Evolutionary conservation across 805 yeast genomes (phyloP).

Genomic region (Starmerella davenportii): DNA sequence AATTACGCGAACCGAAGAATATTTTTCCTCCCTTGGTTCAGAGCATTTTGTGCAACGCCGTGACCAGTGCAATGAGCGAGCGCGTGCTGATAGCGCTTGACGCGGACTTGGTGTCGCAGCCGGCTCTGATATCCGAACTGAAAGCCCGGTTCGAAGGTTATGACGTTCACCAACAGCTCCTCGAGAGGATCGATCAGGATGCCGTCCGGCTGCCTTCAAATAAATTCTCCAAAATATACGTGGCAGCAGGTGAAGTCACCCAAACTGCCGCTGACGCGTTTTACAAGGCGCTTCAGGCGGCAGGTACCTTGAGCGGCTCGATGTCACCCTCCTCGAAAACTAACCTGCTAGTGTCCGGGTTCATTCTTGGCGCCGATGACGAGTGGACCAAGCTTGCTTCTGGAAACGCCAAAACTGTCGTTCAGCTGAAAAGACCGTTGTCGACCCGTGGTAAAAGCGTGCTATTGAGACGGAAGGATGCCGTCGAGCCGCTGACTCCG

Average conservation of each 20-base stretch:
- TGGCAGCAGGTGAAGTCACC: conserved; percentile 17
- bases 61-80: not conserved
- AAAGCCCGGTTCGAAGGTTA: conserved; percentile 5
- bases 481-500: conserved; percentile 28
- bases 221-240: conserved; percentile 17
- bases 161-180: conserved; percentile 22
- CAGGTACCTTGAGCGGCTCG: conserved; percentile 22
- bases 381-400: conserved; percentile 12
- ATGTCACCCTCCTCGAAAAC: conserved; percentile 8
- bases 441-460: not conserved
- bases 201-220: conserved; percentile 20
- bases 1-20: too few relatives aligned
- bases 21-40: too few relatives aligned
- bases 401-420: not conserved
- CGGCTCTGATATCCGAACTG: conserved; percentile 11
- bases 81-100: conserved; percentile 14
- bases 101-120: conserved; percentile 15
- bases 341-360: conserved; percentile 26
- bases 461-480: not conserved
- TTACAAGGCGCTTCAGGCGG: conserved; percentile 18
- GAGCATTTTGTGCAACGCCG: too few relatives aligned
- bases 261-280: conserved; percentile 18
- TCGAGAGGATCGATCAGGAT: conserved; percentile 23
- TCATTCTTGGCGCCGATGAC: conserved; percentile 21
- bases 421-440: conserved; percentile 1